phyloP scores from a whole-genome alignment of 2,329 filamentous ascomycete species.

The Clarireedia sp. region DNA sequence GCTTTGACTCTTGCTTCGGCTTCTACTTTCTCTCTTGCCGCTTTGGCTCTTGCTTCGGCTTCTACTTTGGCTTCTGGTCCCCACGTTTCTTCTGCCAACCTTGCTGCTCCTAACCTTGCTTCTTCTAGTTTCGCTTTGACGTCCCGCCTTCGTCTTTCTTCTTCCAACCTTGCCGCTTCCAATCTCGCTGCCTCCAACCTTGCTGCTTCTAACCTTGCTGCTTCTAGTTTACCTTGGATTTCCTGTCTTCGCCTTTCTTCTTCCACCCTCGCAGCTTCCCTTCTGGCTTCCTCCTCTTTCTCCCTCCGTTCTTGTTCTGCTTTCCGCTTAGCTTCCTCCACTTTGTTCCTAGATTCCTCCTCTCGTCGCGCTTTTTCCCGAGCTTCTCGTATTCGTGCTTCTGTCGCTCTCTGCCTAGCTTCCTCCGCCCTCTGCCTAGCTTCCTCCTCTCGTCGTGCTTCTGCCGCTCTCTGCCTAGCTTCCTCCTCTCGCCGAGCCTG shows the following conservation, averaged over 20 bases:
- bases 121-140: conserved; percentile 32
- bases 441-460: conserved; percentile 21
- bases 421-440: conserved; percentile 26
- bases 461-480: neutral
- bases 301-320: conserved; percentile 34
- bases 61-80: conserved; percentile 34
- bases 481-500: conserved; percentile 21
- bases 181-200: conserved; percentile 29
- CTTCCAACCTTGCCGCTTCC: conserved; percentile 31
- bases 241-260: conserved; percentile 26
- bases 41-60: conserved; percentile 3
- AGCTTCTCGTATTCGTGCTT: neutral
- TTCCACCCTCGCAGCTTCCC: conserved; percentile 31
- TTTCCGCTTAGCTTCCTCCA: conserved; percentile 35
- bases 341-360: conserved; percentile 20
- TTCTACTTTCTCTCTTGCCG: conserved; percentile 28
- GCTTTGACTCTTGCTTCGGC: conserved; percentile 4
- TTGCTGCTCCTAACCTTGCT: conserved; percentile 29
- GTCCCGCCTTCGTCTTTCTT: conserved; percentile 25
- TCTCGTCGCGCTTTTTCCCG: conserved; percentile 9
- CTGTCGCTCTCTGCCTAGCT: neutral
- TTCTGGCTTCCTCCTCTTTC: conserved; percentile 22
- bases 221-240: conserved; percentile 30
- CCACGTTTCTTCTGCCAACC: conserved; percentile 13
- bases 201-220: conserved; percentile 32